Conservation (phyloP, 495 filamentous ascomycete genomes). For the Aspergillus ostianus region DNA sequence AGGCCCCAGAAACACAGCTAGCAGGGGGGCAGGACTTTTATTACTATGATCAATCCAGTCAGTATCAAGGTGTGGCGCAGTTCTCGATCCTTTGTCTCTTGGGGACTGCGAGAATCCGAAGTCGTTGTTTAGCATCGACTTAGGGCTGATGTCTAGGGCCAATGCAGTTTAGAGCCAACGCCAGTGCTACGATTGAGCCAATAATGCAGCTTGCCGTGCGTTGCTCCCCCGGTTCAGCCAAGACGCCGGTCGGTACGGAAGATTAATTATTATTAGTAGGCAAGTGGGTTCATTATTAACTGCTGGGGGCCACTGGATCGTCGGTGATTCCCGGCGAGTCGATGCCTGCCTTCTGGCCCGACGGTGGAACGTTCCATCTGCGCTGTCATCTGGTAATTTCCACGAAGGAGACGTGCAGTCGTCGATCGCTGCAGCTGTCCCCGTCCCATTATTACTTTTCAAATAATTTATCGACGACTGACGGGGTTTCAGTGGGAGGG, state of each 20-base stretch:
- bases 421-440: not conserved
- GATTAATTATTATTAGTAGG: too few relatives aligned
- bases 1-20: too few relatives aligned
- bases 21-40: not conserved
- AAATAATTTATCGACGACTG: not conserved
- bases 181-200: not conserved
- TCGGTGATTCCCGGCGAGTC: too few relatives aligned
- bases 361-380: not conserved
- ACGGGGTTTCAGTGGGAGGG: not conserved
- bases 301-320: not conserved
- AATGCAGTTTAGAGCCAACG: not conserved
- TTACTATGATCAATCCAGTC: too few relatives aligned
- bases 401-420: not conserved
- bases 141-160: not conserved
- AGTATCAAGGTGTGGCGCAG: not conserved
- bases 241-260: not conserved
- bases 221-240: not conserved
- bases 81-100: not conserved
- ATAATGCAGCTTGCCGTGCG: not conserved
- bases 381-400: not conserved
- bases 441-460: not conserved
- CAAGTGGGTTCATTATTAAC: not conserved
- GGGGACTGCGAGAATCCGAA: too few relatives aligned
- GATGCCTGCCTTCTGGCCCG: not conserved
- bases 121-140: not conserved